These are phyloP conservation scores for Thermothelomyces thermophilus DNA, from an alignment of 2,329 filamentous ascomycete species.

Conservation along the genomic window DNA sequence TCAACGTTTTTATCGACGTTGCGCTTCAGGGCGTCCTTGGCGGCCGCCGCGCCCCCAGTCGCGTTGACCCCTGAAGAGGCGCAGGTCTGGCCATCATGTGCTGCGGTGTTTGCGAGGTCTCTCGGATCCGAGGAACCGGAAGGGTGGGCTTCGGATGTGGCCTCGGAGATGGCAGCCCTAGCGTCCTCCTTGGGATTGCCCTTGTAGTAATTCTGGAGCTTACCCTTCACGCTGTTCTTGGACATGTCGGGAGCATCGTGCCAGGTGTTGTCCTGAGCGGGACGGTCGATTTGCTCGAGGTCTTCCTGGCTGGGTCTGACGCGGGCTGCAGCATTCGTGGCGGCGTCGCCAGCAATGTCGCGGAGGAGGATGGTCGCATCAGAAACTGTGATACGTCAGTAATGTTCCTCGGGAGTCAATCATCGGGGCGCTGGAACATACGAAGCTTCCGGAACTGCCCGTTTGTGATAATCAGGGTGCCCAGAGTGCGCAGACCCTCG, in stretches of 20 bases:
- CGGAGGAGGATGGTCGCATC: slow-evolving; percentile 77
- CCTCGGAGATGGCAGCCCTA: slow-evolving; percentile 52
- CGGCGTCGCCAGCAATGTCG: slow-evolving; percentile 87
- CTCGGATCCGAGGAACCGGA: slow-evolving; percentile 46
- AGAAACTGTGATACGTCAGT: slow-evolving; percentile 44
- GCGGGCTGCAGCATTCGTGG: slow-evolving; percentile 65
- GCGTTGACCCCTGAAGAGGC: slow-evolving; percentile 45
- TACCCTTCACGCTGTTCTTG: slow-evolving; percentile 60
- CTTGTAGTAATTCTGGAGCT: slow-evolving; percentile 57
- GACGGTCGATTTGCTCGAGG: slow-evolving; percentile 68
- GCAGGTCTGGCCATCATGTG: slow-evolving; percentile 40
- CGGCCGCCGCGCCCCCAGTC: slow-evolving; percentile 39
- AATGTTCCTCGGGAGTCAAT: background rate
- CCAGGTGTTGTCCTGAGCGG: slow-evolving; percentile 89
- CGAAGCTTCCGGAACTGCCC: slow-evolving; percentile 90
- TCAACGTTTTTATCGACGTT: slow-evolving; percentile 57
- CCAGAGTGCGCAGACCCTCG: slow-evolving; percentile 79
- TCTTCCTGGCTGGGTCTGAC: slow-evolving; percentile 74
- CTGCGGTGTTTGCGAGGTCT: slow-evolving; percentile 42
- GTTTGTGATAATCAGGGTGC: slow-evolving; percentile 86
- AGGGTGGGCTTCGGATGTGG: slow-evolving; percentile 51
- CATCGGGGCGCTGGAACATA: slow-evolving; percentile 39
- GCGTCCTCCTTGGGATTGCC: slow-evolving; percentile 51
- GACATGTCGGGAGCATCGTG: slow-evolving; percentile 77
- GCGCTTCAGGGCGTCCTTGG: slow-evolving; percentile 42